Evolutionary conservation across 768 basidiomycete species (phyloP), one percentile per base, ranked within the genome.

Genomic region (Tephrocybe sp.): DNA sequence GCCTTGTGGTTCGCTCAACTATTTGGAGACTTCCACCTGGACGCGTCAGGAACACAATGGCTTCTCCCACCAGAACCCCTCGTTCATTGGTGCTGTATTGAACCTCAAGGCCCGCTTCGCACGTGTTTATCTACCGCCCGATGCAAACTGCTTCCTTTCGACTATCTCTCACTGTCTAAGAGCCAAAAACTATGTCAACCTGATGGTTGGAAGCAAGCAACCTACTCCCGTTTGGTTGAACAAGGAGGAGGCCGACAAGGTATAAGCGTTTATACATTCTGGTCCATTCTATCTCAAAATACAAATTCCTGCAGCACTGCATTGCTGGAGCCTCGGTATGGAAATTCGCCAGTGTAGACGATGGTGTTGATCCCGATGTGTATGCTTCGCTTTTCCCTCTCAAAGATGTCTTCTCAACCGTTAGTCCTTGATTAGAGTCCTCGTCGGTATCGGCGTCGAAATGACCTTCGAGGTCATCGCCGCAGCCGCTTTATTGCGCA

Each of bases 141-240:
- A 96, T 59, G 88, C 89, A 11, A 94, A 95, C 64, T 87, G 87
- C 60, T 84, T 87, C 70, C 69, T 94, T 53, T 87, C 85, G 28
- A 92, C 90, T 19, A 77, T 95, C 47, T 80, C 87, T 3, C 93
- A 95, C 65, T 92, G 89, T 59, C 65, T 95, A 61, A 70, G 86
- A 42, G 83, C 89, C 19, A 91, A 88, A 73, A 87, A 92, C 67
- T 93, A 93, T 53, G 70, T 92, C 45, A 92, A 93, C 62, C 67
- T 92, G 51, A 89, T 97, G 77, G 89, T 94, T 28, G 92, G 92
- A 21, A 89, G 86, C 65, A 95, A 94, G 70, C 85, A 88, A 45
- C 86, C 86, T 3, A 86, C 84, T 4, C 82, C 86, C 2, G 82
- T 86, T n/a, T 92, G 87, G 84, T 64, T 92, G 24, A 80, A 75